Base-by-base conservation (phyloP, 805 yeast species). In the Dipodascus albidus region DNA sequence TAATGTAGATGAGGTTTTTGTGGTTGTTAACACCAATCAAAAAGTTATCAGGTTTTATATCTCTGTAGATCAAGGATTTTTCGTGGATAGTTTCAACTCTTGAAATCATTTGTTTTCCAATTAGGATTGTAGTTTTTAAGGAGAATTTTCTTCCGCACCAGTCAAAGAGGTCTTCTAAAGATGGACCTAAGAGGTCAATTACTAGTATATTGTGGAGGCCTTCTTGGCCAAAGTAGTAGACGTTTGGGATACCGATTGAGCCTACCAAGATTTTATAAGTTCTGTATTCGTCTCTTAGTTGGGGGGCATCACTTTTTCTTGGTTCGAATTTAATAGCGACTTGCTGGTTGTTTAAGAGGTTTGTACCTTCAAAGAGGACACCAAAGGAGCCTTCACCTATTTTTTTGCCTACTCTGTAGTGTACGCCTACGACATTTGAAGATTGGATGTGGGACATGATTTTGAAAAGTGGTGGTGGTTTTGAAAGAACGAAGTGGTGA, bases 311-410 rank as follows among this genome's bases (percentile, higher is more conserved):
- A 41, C 95, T 83, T 67, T 90, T 93, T 63, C 98, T 78, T 20
- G 97, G 98, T 71, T 93, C 75, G 62, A 93, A 93, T 70, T 93
- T 93, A 68, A 93, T 91, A 44, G 98, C 99, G 49, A 93, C 98
- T 51, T 87, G 95, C 57, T 83, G 84, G 59, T 90, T 90, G 72
- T 89, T 91, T 62, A 93, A 81, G 65, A 93, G 77, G 67, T 93
- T 91, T 47, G 87, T 80, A 58, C 99, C 99, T 72, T 93, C 98
- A 67, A 93, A 93, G 55, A 93, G 85, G 52, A 93, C 96, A 54
- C 99, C 99, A 69, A 93, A 93, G 2, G 98, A 91, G 48, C 99
- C 99, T 71, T 93, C 98, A 54, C 99, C 99, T 57, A 93, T 90
- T 72, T 93, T 93, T 69, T 90, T 91, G 55, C 98, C 99, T 54